Conservation (phyloP, 352 stramenopile species). For the Globisporangium canariense region DNA sequence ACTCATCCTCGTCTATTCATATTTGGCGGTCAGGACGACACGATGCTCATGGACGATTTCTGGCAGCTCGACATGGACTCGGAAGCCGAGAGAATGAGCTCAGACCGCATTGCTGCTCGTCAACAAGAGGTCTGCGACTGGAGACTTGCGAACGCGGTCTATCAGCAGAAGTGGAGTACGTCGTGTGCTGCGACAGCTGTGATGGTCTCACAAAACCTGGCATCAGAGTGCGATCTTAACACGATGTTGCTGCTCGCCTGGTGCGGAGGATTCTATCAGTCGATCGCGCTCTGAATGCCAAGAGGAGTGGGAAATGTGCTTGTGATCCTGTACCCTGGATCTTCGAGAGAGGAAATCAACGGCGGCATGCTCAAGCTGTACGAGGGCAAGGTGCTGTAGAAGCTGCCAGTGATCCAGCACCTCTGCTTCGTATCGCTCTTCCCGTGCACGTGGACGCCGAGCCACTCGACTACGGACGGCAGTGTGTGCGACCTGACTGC, state of each 20-base stretch:
- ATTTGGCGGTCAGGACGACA: conserved; percentile 75
- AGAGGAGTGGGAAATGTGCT: background rate
- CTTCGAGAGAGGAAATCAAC: conserved; percentile 90
- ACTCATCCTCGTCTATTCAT: conserved; percentile 30
- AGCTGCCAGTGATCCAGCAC: conserved; percentile 98
- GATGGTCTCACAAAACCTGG: conserved; percentile 16
- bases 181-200: conserved; percentile 39
- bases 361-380: conserved; percentile 89
- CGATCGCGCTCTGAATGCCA: conserved; percentile 30
- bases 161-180: conserved; percentile 30
- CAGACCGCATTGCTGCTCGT: conserved; percentile 17
- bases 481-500: conserved; percentile 10
- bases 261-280: conserved; percentile 54
- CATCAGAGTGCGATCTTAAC: conserved; percentile 37
- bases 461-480: conserved; percentile 41
- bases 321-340: no score
- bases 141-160: conserved; percentile 35
- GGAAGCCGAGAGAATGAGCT: conserved; percentile 28
- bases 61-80: conserved; percentile 49
- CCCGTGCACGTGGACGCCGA: conserved; percentile 76
- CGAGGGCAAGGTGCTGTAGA: conserved; percentile 97
- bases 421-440: conserved; percentile 96
- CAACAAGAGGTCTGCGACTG: conserved; percentile 39
- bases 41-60: conserved; percentile 48
- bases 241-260: conserved; percentile 50